Evolutionary conservation across 352 stramenopile genomes (phyloP).

Genomic region (Phytophthora vignae): DNA sequence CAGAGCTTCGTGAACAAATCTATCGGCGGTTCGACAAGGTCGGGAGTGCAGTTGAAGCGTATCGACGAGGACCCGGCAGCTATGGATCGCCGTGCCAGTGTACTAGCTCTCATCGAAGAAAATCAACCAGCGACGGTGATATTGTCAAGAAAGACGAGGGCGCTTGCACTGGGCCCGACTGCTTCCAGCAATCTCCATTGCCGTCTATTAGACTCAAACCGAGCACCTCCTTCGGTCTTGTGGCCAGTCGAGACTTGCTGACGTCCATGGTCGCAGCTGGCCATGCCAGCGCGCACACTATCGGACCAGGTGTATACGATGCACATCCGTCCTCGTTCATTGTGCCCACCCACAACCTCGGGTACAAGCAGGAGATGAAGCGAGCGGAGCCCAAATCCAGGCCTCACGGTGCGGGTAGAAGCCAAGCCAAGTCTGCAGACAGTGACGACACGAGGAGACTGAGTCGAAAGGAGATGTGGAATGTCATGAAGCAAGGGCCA

Average conservation of each 20-base stretch:
- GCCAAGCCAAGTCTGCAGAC: not conserved
- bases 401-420: slow-evolving; percentile 1
- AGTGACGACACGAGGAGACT: slow-evolving; percentile 6
- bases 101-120: slow-evolving; percentile 2
- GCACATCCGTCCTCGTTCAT: slow-evolving; percentile 32
- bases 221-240: slow-evolving; percentile 41
- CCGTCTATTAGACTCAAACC: slow-evolving; percentile 7
- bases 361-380: slow-evolving; percentile 44
- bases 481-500: slow-evolving; percentile 38
- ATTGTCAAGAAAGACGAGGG: slow-evolving; percentile 2
- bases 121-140: not conserved
- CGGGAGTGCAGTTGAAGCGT: slow-evolving; percentile 31
- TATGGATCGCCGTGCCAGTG: slow-evolving; percentile 7
- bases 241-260: slow-evolving; percentile 52
- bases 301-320: slow-evolving; percentile 51
- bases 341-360: slow-evolving; percentile 48
- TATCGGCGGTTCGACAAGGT: slow-evolving; percentile 51
- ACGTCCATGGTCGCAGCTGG: slow-evolving; percentile 58
- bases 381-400: slow-evolving; percentile 17
- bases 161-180: not conserved
- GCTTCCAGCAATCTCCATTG: slow-evolving; percentile 17
- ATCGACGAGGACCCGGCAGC: slow-evolving; percentile 36
- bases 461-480: slow-evolving; percentile 45
- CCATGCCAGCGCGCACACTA: slow-evolving; percentile 42
- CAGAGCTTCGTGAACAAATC: slow-evolving; percentile 26